Percentiles rank a stretch among this genome's conserved stretches.
phyloP scores from a whole-genome alignment of 1,284 basidiomycete genomes.

The Vanrija humicola region DNA sequence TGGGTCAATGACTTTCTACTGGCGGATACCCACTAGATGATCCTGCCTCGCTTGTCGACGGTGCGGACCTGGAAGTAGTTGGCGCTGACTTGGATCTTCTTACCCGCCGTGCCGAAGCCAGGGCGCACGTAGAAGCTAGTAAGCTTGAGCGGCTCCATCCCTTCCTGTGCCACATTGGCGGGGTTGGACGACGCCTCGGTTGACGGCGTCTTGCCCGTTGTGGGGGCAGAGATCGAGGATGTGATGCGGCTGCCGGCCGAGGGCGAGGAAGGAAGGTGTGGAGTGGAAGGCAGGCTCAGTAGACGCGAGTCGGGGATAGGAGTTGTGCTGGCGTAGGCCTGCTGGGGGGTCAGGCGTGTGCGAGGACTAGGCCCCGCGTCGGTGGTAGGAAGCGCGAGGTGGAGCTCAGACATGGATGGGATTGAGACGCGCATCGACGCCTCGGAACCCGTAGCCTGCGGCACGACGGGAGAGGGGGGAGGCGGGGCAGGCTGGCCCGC shows the following conservation, averaged over 20 bases:
- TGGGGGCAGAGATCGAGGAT: neutral
- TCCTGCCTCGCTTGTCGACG: slow-evolving; percentile 23
- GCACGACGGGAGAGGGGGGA: too few species aligned
- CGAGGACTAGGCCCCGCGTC: too few species aligned
- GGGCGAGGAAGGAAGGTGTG: neutral
- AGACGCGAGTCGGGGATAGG: too few species aligned
- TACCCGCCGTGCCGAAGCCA: slow-evolving; percentile 26
- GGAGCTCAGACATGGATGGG: too few species aligned
- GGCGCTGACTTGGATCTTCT: slow-evolving; percentile 20
- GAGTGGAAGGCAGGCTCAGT: neutral
- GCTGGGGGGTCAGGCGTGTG: too few species aligned
- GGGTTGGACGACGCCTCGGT: neutral
- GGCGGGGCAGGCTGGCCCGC: too few species aligned
- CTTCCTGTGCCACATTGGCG: slow-evolving; percentile 11
- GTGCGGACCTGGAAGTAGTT: slow-evolving; percentile 36
- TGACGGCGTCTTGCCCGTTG: neutral
- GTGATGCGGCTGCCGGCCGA: neutral
- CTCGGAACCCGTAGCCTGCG: too few species aligned
- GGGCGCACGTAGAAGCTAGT: slow-evolving; percentile 35
- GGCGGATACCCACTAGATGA: slow-evolving; percentile 30
- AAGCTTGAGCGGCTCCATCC: slow-evolving; percentile 19
- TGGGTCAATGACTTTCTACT: neutral
- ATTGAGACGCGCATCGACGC: too few species aligned
- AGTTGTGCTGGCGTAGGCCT: too few species aligned
- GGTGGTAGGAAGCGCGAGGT: too few species aligned